A percentile compares a stretch with the other conserved stretches of the same genome.
Conservation (phyloP, 805 yeast species). For the Wickerhamiella qilinensis region DNA sequence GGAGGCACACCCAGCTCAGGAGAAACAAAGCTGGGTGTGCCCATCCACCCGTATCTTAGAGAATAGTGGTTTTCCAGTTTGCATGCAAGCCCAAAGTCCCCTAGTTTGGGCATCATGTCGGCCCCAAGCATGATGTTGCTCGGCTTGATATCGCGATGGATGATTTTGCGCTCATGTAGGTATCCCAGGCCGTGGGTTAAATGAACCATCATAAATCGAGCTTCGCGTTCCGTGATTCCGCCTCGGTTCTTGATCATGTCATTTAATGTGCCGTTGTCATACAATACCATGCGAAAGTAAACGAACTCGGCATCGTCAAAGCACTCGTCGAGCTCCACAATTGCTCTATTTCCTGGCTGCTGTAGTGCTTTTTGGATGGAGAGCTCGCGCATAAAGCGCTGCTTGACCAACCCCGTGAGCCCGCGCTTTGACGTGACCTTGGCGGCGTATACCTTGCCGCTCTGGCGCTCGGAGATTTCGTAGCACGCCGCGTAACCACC, state of each 20-base stretch:
- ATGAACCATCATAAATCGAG: conserved; percentile 45
- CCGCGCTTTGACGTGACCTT: not conserved
- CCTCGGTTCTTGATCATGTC: not conserved
- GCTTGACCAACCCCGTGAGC: not conserved
- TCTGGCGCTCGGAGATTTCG: no score
- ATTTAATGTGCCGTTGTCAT: not conserved
- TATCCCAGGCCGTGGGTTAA: conserved; percentile 78
- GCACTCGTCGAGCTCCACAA: not conserved
- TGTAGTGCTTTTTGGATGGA: not conserved
- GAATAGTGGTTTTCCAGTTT: conserved; percentile 59
- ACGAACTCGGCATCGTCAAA: not conserved
- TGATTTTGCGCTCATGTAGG: conserved; percentile 85
- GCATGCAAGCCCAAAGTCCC: conserved; percentile 95
- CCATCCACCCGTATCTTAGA: conserved; percentile 81
- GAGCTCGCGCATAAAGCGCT: not conserved
- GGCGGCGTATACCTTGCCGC: not conserved
- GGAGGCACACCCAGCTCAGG: conserved; percentile 91
- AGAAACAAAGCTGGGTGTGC: conserved; percentile 93
- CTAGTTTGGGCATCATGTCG: conserved; percentile 75
- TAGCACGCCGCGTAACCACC: no score
- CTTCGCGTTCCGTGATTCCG: not conserved
- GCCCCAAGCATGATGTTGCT: conserved; percentile 91
- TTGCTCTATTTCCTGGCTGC: not conserved
- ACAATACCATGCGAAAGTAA: not conserved
- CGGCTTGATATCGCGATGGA: conserved; percentile 90